These are phyloP conservation scores for Geotrichum carabidarum DNA, from an alignment of 1,139 yeast genomes.

Conservation along the genomic window DNA sequence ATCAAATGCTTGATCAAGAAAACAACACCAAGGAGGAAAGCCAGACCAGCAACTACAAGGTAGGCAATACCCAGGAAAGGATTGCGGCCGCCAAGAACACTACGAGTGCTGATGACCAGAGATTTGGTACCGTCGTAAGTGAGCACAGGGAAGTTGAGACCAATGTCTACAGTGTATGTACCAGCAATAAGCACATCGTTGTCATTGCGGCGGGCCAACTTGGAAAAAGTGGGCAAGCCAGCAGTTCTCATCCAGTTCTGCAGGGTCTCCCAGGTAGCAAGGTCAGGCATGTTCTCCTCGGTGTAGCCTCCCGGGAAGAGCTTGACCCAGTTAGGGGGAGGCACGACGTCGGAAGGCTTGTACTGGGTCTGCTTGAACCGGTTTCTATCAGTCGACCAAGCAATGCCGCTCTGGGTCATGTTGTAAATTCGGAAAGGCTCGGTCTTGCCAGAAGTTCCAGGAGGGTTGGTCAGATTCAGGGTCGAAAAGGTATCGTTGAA, in stretches of 20 bases:
- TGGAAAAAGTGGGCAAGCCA: conserved; percentile 79
- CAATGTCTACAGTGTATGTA: conserved; percentile 64
- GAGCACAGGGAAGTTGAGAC: conserved; percentile 82
- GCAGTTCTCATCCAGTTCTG: conserved; percentile 99
- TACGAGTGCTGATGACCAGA: conserved; percentile 72
- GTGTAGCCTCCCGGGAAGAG: conserved; percentile 87
- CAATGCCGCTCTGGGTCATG: conserved; percentile 67
- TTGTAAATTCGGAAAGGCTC: conserved; percentile 44
- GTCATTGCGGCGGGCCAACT: conserved; percentile 77
- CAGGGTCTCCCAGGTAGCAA: conserved; percentile 70
- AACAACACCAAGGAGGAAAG: conserved; percentile 55
- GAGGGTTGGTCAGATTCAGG: conserved; percentile 46
- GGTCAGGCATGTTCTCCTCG: conserved; percentile 75
- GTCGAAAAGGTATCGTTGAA: conserved; percentile 77
- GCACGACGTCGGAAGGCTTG: conserved; percentile 66
- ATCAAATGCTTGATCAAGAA: conserved; percentile 58
- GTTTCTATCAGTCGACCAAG: conserved; percentile 79
- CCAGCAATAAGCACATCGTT: conserved; percentile 57
- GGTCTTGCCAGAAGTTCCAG: conserved; percentile 17
- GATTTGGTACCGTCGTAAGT: conserved; percentile 79
- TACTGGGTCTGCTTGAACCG: conserved; percentile 78
- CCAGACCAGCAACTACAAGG: conserved; percentile 90
- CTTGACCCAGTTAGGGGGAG: conserved; percentile 93
- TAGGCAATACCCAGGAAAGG: conserved; percentile 81
- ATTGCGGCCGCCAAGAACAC: conserved; percentile 88